These are phyloP conservation scores for Physcia stellaris DNA, from an alignment of 495 filamentous ascomycete genomes.

Conservation along the genomic window DNA sequence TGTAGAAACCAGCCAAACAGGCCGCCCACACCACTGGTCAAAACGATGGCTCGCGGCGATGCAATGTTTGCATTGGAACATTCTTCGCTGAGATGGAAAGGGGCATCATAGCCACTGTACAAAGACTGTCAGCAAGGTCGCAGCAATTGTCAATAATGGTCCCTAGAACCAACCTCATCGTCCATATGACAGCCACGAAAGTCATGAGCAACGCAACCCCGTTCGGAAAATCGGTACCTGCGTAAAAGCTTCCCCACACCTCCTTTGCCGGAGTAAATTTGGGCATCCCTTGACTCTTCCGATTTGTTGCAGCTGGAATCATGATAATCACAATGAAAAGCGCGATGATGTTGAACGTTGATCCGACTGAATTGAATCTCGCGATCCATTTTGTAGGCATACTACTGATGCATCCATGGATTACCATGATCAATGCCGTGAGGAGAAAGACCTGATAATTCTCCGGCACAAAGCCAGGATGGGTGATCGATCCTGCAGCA, in stretches of 20 bases:
- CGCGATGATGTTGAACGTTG: conserved; percentile 60
- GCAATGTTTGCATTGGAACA: conserved; percentile 67
- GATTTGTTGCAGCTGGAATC: conserved; percentile 48
- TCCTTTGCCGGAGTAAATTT: conserved; percentile 48
- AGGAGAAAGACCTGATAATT: conserved; percentile 60
- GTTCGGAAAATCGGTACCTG: conserved; percentile 55
- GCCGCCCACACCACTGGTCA: conserved; percentile 56
- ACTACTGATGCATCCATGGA: conserved; percentile 58
- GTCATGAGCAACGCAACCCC: conserved; percentile 65
- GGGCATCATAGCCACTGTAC: conserved; percentile 49
- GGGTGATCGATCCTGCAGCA: conserved; percentile 52
- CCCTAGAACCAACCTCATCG: conserved; percentile 21
- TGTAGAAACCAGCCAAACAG: conserved; percentile 64
- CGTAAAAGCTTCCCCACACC: conserved; percentile 60
- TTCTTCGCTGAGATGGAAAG: conserved; percentile 67
- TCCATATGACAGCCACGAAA: conserved; percentile 52
- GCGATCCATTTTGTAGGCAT: conserved; percentile 66
- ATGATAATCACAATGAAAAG: conserved; percentile 54
- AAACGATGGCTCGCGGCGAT: conserved; percentile 61
- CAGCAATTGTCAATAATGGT: not conserved
- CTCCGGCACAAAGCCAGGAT: conserved; percentile 51
- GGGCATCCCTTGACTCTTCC: conserved; percentile 32
- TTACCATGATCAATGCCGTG: conserved; percentile 53
- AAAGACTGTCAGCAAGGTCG: not conserved
- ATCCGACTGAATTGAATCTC: conserved; percentile 61